Percentiles rank a stretch among this genome's conserved stretches.
Conservation (phyloP, 176 grass and related monocot genomes). For the Dactylis glomerata region DNA sequence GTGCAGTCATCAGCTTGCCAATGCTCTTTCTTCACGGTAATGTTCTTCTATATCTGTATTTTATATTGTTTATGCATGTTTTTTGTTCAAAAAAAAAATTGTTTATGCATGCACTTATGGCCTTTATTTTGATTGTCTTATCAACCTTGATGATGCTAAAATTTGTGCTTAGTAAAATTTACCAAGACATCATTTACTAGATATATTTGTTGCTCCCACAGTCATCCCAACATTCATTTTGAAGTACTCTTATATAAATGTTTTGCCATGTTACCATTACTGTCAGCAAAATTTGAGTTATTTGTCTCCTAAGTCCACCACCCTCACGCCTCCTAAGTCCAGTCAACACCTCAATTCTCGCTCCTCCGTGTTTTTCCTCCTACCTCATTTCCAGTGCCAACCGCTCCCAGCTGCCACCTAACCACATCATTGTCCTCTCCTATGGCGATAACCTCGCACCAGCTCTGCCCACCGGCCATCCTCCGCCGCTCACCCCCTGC, state of each 20-base stretch:
- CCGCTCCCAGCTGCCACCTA: not conserved
- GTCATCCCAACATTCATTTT: not conserved
- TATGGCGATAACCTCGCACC: not conserved
- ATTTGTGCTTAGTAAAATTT: not conserved
- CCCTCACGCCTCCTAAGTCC: not conserved
- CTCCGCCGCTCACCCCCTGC: not conserved
- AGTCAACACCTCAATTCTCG: not conserved
- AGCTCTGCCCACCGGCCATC: not conserved
- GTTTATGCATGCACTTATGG: not conserved
- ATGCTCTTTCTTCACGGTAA: conserved; percentile 87
- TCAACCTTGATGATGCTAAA: conserved; percentile 1
- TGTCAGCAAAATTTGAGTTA: not conserved
- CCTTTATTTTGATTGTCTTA: conserved; percentile 1
- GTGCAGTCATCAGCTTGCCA: conserved; percentile 61
- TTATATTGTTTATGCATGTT: not conserved
- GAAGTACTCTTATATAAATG: not conserved
- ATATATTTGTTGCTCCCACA: not conserved
- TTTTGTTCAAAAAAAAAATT: no score
- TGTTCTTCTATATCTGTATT: conserved; percentile 15
- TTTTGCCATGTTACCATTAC: not conserved
- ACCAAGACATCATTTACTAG: not conserved
- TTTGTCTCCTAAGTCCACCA: not conserved
- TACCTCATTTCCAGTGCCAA: not conserved
- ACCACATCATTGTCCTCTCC: not conserved
- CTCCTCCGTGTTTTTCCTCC: not conserved